Conservation (phyloP, 257 asterid species). For the Gentiana macrophylla region DNA sequence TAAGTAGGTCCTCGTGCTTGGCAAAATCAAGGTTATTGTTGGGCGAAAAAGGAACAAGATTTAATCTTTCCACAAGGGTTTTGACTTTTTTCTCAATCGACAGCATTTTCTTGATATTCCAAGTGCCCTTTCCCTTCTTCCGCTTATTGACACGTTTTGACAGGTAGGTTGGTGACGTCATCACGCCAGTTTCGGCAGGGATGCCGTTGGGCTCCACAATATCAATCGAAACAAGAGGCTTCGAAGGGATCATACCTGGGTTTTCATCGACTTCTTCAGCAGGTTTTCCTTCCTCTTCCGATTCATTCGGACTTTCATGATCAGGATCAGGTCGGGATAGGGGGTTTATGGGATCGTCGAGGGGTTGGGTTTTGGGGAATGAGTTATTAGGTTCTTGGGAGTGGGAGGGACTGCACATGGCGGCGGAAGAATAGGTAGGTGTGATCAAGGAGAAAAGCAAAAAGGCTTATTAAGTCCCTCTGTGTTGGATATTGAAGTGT, state of each 20-base stretch:
- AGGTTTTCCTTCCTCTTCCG: constrained; percentile 6
- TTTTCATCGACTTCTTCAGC: constrained; percentile 15
- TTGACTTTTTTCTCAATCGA: constrained; percentile 40
- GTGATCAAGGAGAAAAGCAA: neutral
- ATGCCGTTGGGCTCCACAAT: constrained; percentile 16
- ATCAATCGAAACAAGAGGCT: constrained; percentile 1
- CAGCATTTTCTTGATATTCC: constrained; percentile 26
- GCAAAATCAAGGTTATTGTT: constrained; percentile 33
- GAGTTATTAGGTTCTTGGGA: constrained; percentile 1
- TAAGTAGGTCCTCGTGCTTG: constrained; percentile 47
- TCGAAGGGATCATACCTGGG: constrained; percentile 9
- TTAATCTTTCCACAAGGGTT: constrained; percentile 31
- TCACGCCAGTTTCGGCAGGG: neutral
- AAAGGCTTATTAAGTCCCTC: no score
- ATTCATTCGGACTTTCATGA: constrained; percentile 7
- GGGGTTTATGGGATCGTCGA: constrained; percentile 10
- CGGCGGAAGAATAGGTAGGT: neutral
- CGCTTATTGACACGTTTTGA: constrained; percentile 23
- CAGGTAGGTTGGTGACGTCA: constrained; percentile 19
- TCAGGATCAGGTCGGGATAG: constrained; percentile 16
- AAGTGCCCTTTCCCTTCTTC: constrained; percentile 36
- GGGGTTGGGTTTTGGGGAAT: constrained; percentile 7
- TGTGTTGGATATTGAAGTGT: no score
- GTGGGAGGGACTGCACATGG: constrained; percentile 14
- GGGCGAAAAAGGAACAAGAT: constrained; percentile 61